These are phyloP conservation scores for Rubroboletus satanas DNA, from an alignment of 768 basidiomycete species.

Conservation along the genomic window DNA sequence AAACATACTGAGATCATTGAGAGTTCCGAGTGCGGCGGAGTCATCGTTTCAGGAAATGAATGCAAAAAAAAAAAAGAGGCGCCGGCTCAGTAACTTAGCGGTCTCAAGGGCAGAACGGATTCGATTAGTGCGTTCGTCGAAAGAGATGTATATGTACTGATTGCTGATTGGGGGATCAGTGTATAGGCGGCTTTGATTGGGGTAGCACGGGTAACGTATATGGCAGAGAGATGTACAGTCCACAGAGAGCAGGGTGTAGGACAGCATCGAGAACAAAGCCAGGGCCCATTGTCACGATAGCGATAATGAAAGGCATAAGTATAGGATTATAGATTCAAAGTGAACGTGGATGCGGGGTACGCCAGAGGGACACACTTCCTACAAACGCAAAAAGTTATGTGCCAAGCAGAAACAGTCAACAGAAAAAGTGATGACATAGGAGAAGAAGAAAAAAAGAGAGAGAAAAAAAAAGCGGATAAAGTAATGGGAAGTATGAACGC, in stretches of 20 bases:
- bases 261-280: conserved; percentile 27
- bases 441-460: conserved; percentile 12
- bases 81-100: neutral
- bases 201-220: conserved; percentile 22
- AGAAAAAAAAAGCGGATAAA: conserved; percentile 29
- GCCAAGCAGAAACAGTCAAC: conserved; percentile 34
- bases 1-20: neutral
- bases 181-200: conserved; percentile 6
- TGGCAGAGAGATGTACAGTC: conserved; percentile 22
- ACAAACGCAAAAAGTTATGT: conserved; percentile 25
- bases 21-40: neutral
- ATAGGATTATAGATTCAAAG: conserved; percentile 29
- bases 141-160: conserved; percentile 9
- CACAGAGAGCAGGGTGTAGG: conserved; percentile 13
- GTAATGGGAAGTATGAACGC: conserved; percentile 22
- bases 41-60: neutral
- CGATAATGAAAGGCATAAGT: conserved; percentile 31
- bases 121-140: conserved; percentile 12
- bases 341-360: conserved; percentile 26
- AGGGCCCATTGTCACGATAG: conserved; percentile 22
- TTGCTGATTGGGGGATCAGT: conserved; percentile 2
- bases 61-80: neutral
- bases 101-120: conserved; percentile 1
- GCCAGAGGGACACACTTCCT: conserved; percentile 20
- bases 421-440: conserved; percentile 28